Evolutionary conservation across 225 moss, liverwort and hornwort species (phyloP), one percentile per base, ranked within the genome.

Genomic region (Lunularia cruciata): DNA sequence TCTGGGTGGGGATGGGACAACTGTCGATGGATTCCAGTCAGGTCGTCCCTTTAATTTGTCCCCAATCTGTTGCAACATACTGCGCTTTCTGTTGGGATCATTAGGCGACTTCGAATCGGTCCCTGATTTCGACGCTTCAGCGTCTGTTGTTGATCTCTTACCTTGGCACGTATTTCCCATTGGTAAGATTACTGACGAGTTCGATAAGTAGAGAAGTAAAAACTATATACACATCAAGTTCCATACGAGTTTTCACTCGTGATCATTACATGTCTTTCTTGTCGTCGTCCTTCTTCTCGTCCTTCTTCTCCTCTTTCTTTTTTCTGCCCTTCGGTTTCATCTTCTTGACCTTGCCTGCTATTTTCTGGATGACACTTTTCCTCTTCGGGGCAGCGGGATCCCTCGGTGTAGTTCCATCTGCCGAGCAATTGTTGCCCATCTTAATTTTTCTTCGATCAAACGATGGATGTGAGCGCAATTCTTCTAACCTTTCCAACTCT

Each of bases 251-350:
- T 20, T 43, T 64, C 25, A 64, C 28, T 46, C 28, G 45, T 43
- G 43, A 31, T 30, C 23, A 23, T 8, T 45, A 27, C 39, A 46
- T 28, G 16, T 57, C 30, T 27, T 67, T 67, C 35, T 67, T 35
- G 30, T 67, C 67, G 22, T 35, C 67, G 8, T 20, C 51, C 19
- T 67, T 35, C n/a, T 33, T 49, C 8, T 53, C 33, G 9, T 55
- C 68, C 13, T 35, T 20, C n/a, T 68, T 42, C 2, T 53, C 54
- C 8, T 68, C 55, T 30, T 68, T 55, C 68, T 67, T 67, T 33
- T 68, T 68, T 23, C 51, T 68, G 25, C 68, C 23, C 54, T 68
- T 68, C 13, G 68, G 68, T 56, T 68, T 68, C 55, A 68, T 68
- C 40, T 68, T 68, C 55, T 68, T 68, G 54, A 68, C 54, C 18